Percentiles rank a stretch among this genome's conserved stretches.
Evolutionary conservation across 768 basidiomycete species (phyloP).

Genomic region (Termitomyces sp.): DNA sequence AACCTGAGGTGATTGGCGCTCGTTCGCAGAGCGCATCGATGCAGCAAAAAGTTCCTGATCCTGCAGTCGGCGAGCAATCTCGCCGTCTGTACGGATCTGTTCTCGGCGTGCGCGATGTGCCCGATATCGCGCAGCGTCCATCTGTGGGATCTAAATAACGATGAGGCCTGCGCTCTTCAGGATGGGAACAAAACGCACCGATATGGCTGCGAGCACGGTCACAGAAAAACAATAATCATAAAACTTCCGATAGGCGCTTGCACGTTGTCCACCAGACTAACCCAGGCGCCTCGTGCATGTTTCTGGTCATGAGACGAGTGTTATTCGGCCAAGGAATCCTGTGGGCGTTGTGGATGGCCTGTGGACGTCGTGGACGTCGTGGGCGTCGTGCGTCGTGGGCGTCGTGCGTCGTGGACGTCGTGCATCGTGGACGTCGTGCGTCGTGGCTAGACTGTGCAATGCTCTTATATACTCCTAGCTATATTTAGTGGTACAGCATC

Average conservation of each 20-base stretch:
- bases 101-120: background rate
- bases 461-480: too few relatives aligned
- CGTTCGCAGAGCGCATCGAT: background rate
- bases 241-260: background rate
- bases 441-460: too few relatives aligned
- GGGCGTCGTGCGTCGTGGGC: too few relatives aligned
- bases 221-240: too few relatives aligned
- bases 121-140: background rate
- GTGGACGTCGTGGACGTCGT: too few relatives aligned
- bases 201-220: too few relatives aligned
- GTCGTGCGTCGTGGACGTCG: too few relatives aligned
- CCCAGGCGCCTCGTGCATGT: background rate
- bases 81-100: background rate
- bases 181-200: background rate
- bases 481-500: too few relatives aligned
- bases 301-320: background rate
- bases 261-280: background rate
- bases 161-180: too few relatives aligned
- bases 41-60: background rate
- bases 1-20: background rate
- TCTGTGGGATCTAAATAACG: background rate
- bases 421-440: too few relatives aligned
- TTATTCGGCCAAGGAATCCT: background rate
- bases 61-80: background rate
- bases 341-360: too few relatives aligned